These are phyloP conservation scores for Starmerella sirachaensis DNA, from an alignment of 805 yeast genomes.

Conservation along the genomic window DNA sequence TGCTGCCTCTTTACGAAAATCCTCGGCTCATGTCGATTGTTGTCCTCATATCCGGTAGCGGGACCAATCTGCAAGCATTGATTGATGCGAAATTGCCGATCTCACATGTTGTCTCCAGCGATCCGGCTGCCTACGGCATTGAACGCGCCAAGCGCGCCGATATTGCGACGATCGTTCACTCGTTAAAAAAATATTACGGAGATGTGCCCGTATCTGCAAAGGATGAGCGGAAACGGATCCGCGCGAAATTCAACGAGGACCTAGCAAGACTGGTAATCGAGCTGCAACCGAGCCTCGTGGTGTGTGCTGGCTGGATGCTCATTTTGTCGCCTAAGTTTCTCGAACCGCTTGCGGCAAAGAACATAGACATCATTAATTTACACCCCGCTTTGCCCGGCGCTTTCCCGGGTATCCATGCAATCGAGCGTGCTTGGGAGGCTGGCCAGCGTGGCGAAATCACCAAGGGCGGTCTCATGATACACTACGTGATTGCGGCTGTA, in stretches of 20 bases:
- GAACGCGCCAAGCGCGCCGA: conserved; percentile 57
- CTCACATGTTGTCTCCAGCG: conserved; percentile 72
- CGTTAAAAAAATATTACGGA: conserved; percentile 58
- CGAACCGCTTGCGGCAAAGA: conserved; percentile 45
- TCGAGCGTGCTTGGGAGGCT: conserved; percentile 90
- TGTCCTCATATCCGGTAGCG: conserved; percentile 88
- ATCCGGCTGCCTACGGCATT: conserved; percentile 76
- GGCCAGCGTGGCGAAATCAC: conserved; percentile 71
- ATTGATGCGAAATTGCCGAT: conserved; percentile 63
- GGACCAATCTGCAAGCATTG: conserved; percentile 90
- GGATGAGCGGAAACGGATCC: conserved; percentile 43
- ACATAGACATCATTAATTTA: conserved; percentile 73
- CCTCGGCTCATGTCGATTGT: conserved; percentile 39
- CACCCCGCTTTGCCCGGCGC: conserved; percentile 98
- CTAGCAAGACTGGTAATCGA: conserved; percentile 55
- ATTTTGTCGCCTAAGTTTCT: conserved; percentile 72
- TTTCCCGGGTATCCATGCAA: conserved; percentile 94
- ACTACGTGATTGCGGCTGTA: conserved; percentile 89
- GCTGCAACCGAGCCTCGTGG: conserved; percentile 65
- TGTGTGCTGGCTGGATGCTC: conserved; percentile 98
- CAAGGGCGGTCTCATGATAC: conserved; percentile 92
- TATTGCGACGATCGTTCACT: conserved; percentile 62
- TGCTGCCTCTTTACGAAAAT: no score
- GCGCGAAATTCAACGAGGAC: conserved; percentile 66
- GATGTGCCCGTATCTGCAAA: conserved; percentile 61